Base-by-base conservation (phyloP, 164 flowering plant genomes). In the Cinnamomum micranthum region DNA sequence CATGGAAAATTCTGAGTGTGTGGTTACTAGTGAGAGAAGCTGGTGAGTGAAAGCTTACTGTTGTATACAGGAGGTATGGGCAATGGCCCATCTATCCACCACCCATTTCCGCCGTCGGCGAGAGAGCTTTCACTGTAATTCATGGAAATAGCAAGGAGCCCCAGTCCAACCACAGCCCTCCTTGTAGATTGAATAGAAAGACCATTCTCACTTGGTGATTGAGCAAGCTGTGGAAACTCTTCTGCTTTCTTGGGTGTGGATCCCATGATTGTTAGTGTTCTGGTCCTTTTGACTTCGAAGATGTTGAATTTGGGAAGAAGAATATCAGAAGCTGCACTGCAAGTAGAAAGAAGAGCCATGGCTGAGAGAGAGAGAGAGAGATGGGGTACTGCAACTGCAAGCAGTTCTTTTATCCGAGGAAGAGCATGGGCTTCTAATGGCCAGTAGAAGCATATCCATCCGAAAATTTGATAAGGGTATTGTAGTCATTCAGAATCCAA, bases 31-130 rank as follows among this genome's bases (percentile, higher is more conserved):
- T 50, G 50, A 71, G 25, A 50, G 63, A 23, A 59, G 64, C 15
- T 12, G 50, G 25, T 6, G 68, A 23, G 22, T 20, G 52, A 62
- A 20, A 51, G 47, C 89, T 84, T 84, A 92, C 98, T 86, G 81
- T 86, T 94, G 31, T 63, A 73, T 19, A 84, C 84, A 4, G 87
- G 67, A 65, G 92, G 96, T 2, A 82, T 69, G 12, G 90, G 87
- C 14, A 94, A 15, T 17, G 89, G 97, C 14, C 84, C 84, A 51
- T 76, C 76, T 65, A 82, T 22, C 89, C 90, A 91, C 41, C 69
- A 84, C 3, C 91, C 92, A 73, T 89, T 90, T 27, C 60, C 78
- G 59, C 86, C 92, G 5, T 86, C 89, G 4, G 96, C 97, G 0
- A 81, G 81, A 19, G 93, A 77, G n/a, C 68, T 72, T 27, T 70